Evolutionary conservation across 805 yeast species (phyloP).

Genomic region (Lachancea fermentati): DNA sequence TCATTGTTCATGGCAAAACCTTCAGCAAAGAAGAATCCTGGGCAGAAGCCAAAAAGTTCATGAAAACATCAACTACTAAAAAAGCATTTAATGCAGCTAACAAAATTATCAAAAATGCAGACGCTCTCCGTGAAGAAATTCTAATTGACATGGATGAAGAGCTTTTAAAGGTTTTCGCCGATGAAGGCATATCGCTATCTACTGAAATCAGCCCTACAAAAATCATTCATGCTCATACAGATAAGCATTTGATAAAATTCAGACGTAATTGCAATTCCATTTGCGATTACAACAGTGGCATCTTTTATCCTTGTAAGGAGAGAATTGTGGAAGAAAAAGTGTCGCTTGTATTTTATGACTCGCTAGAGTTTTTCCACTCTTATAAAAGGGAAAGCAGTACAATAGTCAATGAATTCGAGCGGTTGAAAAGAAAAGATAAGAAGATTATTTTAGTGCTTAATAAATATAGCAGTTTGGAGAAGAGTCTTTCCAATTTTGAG

Average conservation of each 20-base stretch:
- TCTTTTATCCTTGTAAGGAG: conserved; percentile 48
- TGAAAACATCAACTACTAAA: conserved; percentile 8
- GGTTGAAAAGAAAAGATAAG: conserved; percentile 21
- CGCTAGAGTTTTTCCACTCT: conserved; percentile 38
- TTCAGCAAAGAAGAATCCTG: conserved; percentile 23
- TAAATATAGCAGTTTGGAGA: conserved; percentile 43
- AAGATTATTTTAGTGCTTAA: conserved; percentile 41
- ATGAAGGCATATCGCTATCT: conserved; percentile 18
- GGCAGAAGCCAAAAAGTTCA: conserved; percentile 3
- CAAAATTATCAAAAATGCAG: conserved; percentile 39
- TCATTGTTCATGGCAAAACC: conserved; percentile 18
- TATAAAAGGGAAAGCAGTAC: conserved; percentile 27
- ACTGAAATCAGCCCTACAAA: conserved; percentile 22
- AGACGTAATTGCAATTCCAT: conserved; percentile 42
- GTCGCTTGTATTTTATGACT: conserved; percentile 41
- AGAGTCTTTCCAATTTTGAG: conserved; percentile 39
- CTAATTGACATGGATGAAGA: conserved; percentile 37
- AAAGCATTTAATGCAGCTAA: conserved; percentile 33
- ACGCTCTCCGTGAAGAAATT: conserved; percentile 48
- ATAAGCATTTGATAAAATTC: conserved; percentile 46
- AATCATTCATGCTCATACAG: conserved; percentile 21
- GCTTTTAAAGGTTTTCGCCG: conserved; percentile 29
- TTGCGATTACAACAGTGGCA: conserved; percentile 44
- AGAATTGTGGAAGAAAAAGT: conserved; percentile 40
- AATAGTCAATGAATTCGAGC: conserved; percentile 21